Evolutionary conservation across 2,329 filamentous ascomycete genomes (phyloP).

Genomic region (Ceratocystis lukuohia): DNA sequence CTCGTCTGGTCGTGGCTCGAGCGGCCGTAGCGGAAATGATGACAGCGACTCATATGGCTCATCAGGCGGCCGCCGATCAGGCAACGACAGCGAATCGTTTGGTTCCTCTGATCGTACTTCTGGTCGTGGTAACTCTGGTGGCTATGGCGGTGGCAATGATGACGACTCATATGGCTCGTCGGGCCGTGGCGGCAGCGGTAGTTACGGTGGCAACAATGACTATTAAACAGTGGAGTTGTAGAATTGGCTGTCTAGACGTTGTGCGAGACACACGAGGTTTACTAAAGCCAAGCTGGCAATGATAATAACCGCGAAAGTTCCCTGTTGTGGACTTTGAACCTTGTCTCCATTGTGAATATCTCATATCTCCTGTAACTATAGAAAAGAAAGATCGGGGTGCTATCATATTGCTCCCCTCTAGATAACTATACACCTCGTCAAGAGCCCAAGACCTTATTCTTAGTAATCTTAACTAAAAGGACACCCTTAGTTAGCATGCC

Average conservation of each 20-base stretch:
- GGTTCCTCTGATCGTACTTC: conserved; percentile 22
- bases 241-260: background rate
- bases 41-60: conserved; percentile 16
- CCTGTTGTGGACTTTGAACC: background rate
- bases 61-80: conserved; percentile 12
- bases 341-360: background rate
- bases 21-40: conserved; percentile 19
- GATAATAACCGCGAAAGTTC: background rate
- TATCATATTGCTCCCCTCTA: background rate
- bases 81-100: conserved; percentile 19
- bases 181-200: conserved; percentile 17
- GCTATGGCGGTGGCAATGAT: background rate
- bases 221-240: conserved; percentile 21
- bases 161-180: conserved; percentile 23
- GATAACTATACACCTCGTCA: background rate
- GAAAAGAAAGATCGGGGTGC: background rate
- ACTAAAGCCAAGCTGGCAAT: background rate
- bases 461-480: conserved; percentile 61
- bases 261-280: background rate
- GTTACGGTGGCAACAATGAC: conserved; percentile 20
- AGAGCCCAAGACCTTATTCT: conserved; percentile 31
- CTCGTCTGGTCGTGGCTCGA: conserved; percentile 22
- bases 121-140: background rate
- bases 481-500: conserved; percentile 54
- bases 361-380: background rate